Evolutionary conservation across 169 alveolate species (phyloP).

Genomic region (Pseudocohnilembus persalinus): DNA sequence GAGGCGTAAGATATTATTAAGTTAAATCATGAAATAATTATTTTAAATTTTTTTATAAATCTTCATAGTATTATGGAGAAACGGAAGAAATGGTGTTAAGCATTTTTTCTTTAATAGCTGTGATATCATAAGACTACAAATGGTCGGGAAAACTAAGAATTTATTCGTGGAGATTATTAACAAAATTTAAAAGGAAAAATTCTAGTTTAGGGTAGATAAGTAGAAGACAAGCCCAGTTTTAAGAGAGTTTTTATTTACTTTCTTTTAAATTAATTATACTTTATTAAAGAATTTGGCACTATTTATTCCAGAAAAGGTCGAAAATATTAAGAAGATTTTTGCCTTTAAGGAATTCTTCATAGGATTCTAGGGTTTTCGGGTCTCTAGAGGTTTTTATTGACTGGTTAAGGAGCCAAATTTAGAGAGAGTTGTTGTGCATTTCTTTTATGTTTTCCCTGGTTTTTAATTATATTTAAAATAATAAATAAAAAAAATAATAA

Average conservation of each 20-base stretch:
- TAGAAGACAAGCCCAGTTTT: neutral
- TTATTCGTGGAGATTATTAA: constrained; percentile 1
- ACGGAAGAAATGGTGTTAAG: neutral
- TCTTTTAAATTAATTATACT: neutral
- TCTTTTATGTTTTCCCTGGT: neutral
- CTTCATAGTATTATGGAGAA: no score
- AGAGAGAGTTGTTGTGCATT: neutral
- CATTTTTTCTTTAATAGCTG: neutral
- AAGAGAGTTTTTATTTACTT: neutral
- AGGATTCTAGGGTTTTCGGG: constrained; percentile 16
- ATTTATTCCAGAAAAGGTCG: constrained; percentile 15
- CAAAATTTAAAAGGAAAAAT: neutral
- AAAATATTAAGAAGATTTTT: constrained; percentile 5
- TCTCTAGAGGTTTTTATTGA: constrained; percentile 13
- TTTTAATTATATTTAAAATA: no score
- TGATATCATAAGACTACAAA: neutral
- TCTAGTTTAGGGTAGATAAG: constrained; percentile 1
- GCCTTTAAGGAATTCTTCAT: constrained; percentile 8
- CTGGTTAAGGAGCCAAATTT: constrained; percentile 11
- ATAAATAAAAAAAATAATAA: no score
- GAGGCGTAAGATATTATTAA: no score
- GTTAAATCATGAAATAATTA: no score
- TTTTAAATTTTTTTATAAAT: no score
- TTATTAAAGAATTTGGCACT: constrained; percentile 1
- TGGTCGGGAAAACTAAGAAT: constrained; percentile 9